Evolutionary conservation across 441 rosid genomes (phyloP).

Genomic region (Gossypium schwendimanii): DNA sequence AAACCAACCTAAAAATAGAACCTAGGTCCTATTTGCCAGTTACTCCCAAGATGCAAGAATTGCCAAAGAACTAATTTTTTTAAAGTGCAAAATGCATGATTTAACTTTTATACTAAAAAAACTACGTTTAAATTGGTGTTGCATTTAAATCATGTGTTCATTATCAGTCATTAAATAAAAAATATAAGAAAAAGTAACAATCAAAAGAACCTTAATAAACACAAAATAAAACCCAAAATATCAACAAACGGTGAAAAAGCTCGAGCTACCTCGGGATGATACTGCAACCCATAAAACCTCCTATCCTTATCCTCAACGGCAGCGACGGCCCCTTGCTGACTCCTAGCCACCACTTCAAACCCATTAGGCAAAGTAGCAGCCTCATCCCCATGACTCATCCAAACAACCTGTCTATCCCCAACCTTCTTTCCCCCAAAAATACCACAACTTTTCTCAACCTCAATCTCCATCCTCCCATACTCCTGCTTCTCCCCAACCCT

Average conservation of each 20-base stretch:
- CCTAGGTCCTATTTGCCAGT: too few relatives aligned
- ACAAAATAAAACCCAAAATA: not conserved
- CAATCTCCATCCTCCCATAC: conserved; percentile 92
- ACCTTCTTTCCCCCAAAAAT: conserved; percentile 48
- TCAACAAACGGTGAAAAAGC: not conserved
- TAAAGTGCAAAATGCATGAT: not conserved
- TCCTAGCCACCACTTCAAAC: conserved; percentile 67
- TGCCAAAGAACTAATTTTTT: not conserved
- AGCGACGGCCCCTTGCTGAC: conserved; percentile 77
- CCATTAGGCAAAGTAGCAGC: conserved; percentile 56
- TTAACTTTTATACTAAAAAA: not conserved
- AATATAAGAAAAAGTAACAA: not conserved
- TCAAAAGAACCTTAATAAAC: not conserved
- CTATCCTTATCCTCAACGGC: conserved; percentile 50
- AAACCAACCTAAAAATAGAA: too few relatives aligned
- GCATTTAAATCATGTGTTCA: not conserved
- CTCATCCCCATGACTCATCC: conserved; percentile 98
- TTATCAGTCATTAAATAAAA: not conserved
- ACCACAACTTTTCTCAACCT: conserved; percentile 41
- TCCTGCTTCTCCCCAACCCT: conserved; percentile 69
- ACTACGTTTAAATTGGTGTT: not conserved
- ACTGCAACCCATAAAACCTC: conserved; percentile 81
- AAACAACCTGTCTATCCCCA: conserved; percentile 69
- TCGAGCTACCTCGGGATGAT: conserved; percentile 76
- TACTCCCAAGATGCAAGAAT: not conserved